Evolutionary conservation across 345 rosid genomes (phyloP).

Genomic region (Aquilaria malaccensis): DNA sequence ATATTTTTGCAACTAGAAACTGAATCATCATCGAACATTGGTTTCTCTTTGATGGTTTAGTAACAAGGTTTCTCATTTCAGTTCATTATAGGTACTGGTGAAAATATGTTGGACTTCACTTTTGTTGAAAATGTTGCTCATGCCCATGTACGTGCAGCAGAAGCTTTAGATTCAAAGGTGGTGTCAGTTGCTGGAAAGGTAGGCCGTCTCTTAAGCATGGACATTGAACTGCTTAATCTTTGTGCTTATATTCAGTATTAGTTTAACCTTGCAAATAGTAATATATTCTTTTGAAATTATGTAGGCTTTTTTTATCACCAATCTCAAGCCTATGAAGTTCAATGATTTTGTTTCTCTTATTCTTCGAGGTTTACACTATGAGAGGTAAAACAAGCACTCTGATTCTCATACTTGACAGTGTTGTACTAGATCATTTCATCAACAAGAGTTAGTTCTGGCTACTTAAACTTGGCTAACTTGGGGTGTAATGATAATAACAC

Average conservation of each 20-base stretch:
- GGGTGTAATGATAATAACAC: too few relatives aligned
- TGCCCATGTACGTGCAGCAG: constrained; percentile 76
- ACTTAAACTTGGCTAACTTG: too few relatives aligned
- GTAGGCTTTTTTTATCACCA: constrained; percentile 90
- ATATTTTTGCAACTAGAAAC: too few relatives aligned
- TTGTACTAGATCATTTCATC: not conserved
- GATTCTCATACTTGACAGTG: constrained; percentile 5
- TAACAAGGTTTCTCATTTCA: constrained; percentile 50
- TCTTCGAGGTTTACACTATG: constrained; percentile 73
- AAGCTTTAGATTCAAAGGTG: constrained; percentile 60
- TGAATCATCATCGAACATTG: too few relatives aligned
- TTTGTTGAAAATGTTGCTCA: constrained; percentile 80
- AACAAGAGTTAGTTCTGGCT: too few relatives aligned
- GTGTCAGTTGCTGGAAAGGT: constrained; percentile 96
- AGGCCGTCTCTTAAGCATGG: not conserved
- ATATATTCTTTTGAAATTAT: constrained; percentile 20
- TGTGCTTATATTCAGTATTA: not conserved
- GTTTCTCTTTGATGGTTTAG: constrained; percentile 1
- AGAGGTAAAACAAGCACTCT: constrained; percentile 41
- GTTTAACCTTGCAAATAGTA: constrained; percentile 2
- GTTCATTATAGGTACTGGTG: constrained; percentile 82
- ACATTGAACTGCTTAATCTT: not conserved
- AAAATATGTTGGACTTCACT: constrained; percentile 82
- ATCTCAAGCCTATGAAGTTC: constrained; percentile 66
- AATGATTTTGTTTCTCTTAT: constrained; percentile 68